A percentile compares a stretch with the other conserved stretches of the same genome.
phyloP scores from a whole-genome alignment of 2,329 filamentous ascomycete species.

The Ophiostoma novo-ulmi region DNA sequence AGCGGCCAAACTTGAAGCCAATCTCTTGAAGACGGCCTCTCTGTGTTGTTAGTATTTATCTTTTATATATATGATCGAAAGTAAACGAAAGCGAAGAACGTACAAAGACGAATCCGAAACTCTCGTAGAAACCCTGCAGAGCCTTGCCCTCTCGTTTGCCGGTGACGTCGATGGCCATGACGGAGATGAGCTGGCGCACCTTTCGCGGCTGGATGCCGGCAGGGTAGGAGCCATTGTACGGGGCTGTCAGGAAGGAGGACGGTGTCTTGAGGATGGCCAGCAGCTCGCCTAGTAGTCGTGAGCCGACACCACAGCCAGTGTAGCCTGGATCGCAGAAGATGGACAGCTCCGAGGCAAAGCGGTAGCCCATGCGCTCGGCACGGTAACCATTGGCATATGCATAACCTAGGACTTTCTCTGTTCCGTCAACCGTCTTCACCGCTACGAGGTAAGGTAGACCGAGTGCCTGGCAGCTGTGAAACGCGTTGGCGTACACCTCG shows the following conservation, averaged over 20 bases:
- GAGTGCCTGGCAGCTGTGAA: neutral
- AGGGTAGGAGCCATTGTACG: neutral
- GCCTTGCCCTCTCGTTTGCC: neutral
- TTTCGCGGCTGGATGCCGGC: neutral
- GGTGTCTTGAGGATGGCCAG: constrained; percentile 13
- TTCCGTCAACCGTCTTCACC: neutral
- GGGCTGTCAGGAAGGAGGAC: neutral
- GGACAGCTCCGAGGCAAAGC: constrained; percentile 17
- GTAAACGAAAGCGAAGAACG: neutral
- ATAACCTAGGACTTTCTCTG: neutral
- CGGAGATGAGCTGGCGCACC: neutral
- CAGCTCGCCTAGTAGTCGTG: constrained; percentile 13
- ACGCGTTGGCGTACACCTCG: constrained; percentile 11
- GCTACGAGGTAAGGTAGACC: constrained; percentile 21
- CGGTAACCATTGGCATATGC: constrained; percentile 2
- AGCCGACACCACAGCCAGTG: constrained; percentile 18
- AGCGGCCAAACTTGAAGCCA: constrained; percentile 1
- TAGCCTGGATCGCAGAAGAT: constrained; percentile 19
- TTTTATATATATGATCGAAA: neutral
- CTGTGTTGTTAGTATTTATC: neutral
- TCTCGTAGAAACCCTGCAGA: neutral
- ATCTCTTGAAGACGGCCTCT: neutral
- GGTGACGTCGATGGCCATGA: neutral
- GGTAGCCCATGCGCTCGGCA: constrained; percentile 4
- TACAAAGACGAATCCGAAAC: neutral